Evolutionary conservation across 768 basidiomycete species (phyloP).

Genomic region (Leccinellum albellum): DNA sequence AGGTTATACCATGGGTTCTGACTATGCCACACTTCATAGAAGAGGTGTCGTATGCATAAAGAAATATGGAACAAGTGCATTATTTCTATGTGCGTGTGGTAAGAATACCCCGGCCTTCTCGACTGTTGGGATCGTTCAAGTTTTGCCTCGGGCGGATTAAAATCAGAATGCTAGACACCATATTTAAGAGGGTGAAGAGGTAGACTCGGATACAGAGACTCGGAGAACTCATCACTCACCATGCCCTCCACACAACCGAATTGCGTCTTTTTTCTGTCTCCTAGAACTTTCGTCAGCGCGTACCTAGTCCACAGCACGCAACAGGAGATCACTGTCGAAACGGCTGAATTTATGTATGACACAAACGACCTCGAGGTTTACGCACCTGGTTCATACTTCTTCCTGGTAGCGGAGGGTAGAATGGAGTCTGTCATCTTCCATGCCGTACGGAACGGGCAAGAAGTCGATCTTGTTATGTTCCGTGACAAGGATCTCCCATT

Average conservation of each 20-base stretch:
- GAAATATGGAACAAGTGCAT: too few relatives aligned
- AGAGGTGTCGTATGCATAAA: too few relatives aligned
- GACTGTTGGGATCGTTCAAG: too few relatives aligned
- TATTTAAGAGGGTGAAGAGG: too few relatives aligned
- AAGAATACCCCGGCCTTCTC: too few relatives aligned
- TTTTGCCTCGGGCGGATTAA: too few relatives aligned
- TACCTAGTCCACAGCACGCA: neutral
- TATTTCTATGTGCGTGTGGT: too few relatives aligned
- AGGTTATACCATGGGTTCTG: too few relatives aligned
- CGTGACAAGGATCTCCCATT: neutral
- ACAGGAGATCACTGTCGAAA: neutral
- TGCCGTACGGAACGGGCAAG: neutral
- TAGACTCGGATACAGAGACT: too few relatives aligned
- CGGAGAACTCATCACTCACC: neutral
- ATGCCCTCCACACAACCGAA: neutral
- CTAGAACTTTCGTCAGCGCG: neutral
- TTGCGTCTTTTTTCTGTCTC: neutral
- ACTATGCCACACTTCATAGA: too few relatives aligned
- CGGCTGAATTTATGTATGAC: neutral
- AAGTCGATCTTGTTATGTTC: neutral
- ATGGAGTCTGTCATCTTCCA: neutral
- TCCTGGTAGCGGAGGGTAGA: neutral
- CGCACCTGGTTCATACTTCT: neutral
- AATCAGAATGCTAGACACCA: too few relatives aligned
- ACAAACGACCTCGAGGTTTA: neutral